phyloP scores from a whole-genome alignment of 1,139 yeast genomes.

The Magnusiomyces tetraspermus region DNA sequence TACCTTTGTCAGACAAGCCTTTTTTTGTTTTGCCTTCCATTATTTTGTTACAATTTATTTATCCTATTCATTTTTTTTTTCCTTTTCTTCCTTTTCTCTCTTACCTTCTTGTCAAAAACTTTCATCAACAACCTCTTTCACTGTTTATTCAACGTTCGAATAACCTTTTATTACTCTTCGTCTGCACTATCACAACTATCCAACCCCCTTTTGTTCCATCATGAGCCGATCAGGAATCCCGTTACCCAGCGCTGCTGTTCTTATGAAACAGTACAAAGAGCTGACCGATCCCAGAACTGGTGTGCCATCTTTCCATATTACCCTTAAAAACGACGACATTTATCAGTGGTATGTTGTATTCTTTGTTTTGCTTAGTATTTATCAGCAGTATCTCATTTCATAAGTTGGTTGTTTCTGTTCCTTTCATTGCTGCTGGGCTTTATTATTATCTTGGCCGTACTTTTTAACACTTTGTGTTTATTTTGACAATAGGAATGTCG shows the following conservation, averaged over 20 bases:
- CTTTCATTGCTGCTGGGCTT: neutral
- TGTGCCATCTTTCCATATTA: conserved; percentile 84
- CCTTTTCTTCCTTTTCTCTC: neutral
- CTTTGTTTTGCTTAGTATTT: no score
- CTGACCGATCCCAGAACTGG: conserved; percentile 89
- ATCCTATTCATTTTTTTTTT: neutral
- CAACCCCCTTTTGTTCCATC: neutral
- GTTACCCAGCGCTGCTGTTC: conserved; percentile 48
- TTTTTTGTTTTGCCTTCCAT: no score
- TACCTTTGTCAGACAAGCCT: no score
- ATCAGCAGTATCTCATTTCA: no score
- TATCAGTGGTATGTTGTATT: conserved; percentile 48
- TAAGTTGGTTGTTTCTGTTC: neutral
- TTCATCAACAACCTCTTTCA: neutral
- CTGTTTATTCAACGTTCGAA: neutral
- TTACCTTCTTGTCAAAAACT: neutral
- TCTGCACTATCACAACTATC: no score
- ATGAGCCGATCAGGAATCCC: conserved; percentile 2
- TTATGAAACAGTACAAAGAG: conserved; percentile 90
- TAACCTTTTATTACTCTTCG: no score
- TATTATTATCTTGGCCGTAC: no score
- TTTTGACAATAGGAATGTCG: conserved; percentile 56
- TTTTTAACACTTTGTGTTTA: neutral
- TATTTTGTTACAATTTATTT: no score
- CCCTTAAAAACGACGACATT: conserved; percentile 66